Evolutionary conservation across 2,329 filamentous ascomycete genomes (phyloP), one percentile per base, ranked within the genome.

Genomic region (Chaetomiaceae sp.): DNA sequence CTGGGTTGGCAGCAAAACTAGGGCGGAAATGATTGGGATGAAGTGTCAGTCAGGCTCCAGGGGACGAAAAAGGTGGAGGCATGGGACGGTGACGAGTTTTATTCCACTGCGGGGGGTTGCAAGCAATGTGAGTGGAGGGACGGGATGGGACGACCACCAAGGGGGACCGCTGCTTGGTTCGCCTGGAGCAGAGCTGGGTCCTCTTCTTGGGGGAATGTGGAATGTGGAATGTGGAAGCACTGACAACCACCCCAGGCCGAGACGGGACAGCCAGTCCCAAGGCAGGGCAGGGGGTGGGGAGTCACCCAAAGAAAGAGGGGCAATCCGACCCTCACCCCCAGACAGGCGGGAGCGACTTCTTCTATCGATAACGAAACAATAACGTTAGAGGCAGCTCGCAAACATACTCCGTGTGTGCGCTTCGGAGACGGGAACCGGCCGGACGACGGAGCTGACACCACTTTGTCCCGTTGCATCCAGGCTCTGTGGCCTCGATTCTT

Each of bases 11-110:
- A 56, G 57, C 54, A 38, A 51, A n/a, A 42, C 33, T 34, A 29
- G 41, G 50, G 41, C 18, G 54, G 54, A 54, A 57, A 45, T 20
- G 48, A 58, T 61, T 60, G 60, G 59, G 56, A 59, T 54, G 55
- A 56, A 54, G 51, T 58, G 54, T 58, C 50, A 48, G 54, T 58
- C 50, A 48, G 53, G 57, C 51, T 43, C 44, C 32, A 61, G 50
- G 50, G 50, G 54, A 60, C 55, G 50, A 54, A 60, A 59, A 61
- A 53, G 51, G 60, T 64, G 58, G 59, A 58, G 58, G 61, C 51
- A 58, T 53, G 56, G 54, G 58, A 57, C 57, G 53, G 60, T 49
- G 56, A 59, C 58, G 60, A 63, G 61, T 63, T 64, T 64, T 63
- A 62, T 63, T 62, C 45, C 56, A 60, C 57, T 58, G 60, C 59